phyloP scores from a whole-genome alignment of 257 asterid species.

The Jaltomata sinuosa region DNA sequence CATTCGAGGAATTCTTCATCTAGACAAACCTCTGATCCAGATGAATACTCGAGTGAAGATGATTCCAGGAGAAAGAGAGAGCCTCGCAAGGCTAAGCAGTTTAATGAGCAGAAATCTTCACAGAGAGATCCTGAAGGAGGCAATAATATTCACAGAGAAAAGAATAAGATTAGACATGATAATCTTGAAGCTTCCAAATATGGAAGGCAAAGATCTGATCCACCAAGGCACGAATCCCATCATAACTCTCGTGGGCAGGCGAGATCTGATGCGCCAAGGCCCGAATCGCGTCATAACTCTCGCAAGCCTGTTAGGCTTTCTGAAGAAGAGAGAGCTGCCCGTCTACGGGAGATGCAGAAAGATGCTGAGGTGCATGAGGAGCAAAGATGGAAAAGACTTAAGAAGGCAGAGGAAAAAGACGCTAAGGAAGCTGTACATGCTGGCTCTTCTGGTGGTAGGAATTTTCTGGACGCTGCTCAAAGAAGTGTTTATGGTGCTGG shows the following conservation, averaged over 20 bases:
- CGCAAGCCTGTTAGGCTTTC: conserved; percentile 47
- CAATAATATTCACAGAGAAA: neutral
- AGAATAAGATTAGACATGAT: neutral
- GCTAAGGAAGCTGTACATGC: conserved; percentile 53
- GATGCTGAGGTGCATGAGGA: conserved; percentile 89
- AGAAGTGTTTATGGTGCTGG: conserved; percentile 85
- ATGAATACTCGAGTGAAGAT: conserved; percentile 31
- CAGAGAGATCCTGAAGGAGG: neutral
- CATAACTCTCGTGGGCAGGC: conserved; percentile 20
- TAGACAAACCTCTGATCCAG: conserved; percentile 35
- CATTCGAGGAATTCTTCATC: conserved; percentile 35
- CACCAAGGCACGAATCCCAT: conserved; percentile 26
- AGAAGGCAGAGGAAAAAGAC: conserved; percentile 78
- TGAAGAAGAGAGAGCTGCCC: conserved; percentile 91
- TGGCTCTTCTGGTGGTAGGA: conserved; percentile 43
- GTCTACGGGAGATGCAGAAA: conserved; percentile 83
- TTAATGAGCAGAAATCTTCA: conserved; percentile 10
- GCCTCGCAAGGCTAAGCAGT: conserved; percentile 12
- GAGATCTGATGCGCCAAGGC: conserved; percentile 32
- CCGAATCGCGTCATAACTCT: conserved; percentile 25
- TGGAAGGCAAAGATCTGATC: conserved; percentile 9
- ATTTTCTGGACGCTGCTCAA: conserved; percentile 71
- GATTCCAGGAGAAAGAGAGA: conserved; percentile 24
- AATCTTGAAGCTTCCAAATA: conserved; percentile 15
- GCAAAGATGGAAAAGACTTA: conserved; percentile 82